Evolutionary conservation across 176 grass and related monocot species (phyloP), one percentile per base, ranked within the genome.

Genomic region (Triticum urartu): DNA sequence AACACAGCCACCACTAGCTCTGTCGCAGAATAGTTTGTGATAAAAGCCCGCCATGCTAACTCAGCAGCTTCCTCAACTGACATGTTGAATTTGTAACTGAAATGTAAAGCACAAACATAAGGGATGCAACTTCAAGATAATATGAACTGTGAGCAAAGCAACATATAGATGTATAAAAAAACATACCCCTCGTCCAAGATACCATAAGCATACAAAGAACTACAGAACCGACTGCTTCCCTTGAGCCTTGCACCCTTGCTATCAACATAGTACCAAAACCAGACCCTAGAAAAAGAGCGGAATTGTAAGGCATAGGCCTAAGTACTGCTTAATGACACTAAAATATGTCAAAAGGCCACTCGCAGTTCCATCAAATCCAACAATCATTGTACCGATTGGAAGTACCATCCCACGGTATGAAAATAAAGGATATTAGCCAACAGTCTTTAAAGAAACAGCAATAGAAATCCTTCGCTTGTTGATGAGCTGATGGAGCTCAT

Each of bases 371-470:
- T 48, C 12, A 14, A 48, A 48, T 88, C 95, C 93, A 86, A 90
- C 95, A 89, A 95, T 98, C 93, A 98, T 95, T 86, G 95, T 98
- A 78, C 93, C 93, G 14, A 95, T 92, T 11, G 91, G 95, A 7
- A 95, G 88, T n/a, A 91, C 95, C 93, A 94, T 98, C 52, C 95
- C 88, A 24, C 91, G 91, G 45, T 95, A 94, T 14, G 93, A 98
- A 80, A 50, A 50, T 89, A 95, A 13, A 98, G 93, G 78, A 94
- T 94, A 73, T 98, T 95, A 38, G 95, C 91, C 86, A 98, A 89
- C 14, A 91, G 42, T 47, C 43, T 47, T 47, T 47, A 47, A 47
- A 47, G 43, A 47, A 47, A 3, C 43, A 47, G 43, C 11, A 47
- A 47, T 47, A 47, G 43, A 13, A 47, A 47, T 13, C 43, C 43